Percentiles rank a stretch among this genome's conserved stretches.
Evolutionary conservation across 352 stramenopile genomes (phyloP).

Genomic region (Thalassiosira exigua): DNA sequence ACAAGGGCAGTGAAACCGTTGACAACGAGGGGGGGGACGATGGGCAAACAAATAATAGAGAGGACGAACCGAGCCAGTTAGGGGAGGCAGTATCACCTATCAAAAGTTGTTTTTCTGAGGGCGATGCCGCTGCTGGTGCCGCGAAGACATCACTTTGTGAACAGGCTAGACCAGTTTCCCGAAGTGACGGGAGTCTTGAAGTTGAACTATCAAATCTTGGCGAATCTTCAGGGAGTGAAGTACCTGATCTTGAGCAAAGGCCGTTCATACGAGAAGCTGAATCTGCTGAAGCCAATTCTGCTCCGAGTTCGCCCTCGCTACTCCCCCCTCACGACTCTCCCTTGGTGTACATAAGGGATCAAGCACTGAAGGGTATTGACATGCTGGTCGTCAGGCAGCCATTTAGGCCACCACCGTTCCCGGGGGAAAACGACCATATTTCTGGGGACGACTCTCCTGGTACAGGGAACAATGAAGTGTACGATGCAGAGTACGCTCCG

Average conservation of each 20-base stretch:
- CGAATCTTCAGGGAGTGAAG: too few species aligned
- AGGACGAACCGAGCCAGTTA: neutral
- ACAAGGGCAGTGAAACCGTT: too few species aligned
- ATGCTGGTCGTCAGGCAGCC: constrained; percentile 45
- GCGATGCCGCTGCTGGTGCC: constrained; percentile 41
- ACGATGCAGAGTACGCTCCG: constrained; percentile 61
- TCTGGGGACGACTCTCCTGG: constrained; percentile 1
- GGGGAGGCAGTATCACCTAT: constrained; percentile 10
- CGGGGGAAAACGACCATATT: neutral
- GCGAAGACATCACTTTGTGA: neutral
- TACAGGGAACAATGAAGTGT: constrained; percentile 33
- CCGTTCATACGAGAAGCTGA: constrained; percentile 29
- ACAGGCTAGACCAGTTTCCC: constrained; percentile 9
- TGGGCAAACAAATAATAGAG: constrained; percentile 11
- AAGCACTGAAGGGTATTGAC: constrained; percentile 34
- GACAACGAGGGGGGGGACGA: too few species aligned
- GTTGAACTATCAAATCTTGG: too few species aligned
- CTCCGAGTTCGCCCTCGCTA: neutral
- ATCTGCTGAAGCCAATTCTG: neutral
- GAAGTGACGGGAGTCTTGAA: constrained; percentile 17
- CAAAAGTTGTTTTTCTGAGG: constrained; percentile 30
- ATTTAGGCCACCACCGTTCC: constrained; percentile 17
- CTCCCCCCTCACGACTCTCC: constrained; percentile 12
- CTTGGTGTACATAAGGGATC: constrained; percentile 29
- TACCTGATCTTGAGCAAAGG: constrained; percentile 22